phyloP scores from a whole-genome alignment of 345 rosid genomes.

The Hypericum perforatum region DNA sequence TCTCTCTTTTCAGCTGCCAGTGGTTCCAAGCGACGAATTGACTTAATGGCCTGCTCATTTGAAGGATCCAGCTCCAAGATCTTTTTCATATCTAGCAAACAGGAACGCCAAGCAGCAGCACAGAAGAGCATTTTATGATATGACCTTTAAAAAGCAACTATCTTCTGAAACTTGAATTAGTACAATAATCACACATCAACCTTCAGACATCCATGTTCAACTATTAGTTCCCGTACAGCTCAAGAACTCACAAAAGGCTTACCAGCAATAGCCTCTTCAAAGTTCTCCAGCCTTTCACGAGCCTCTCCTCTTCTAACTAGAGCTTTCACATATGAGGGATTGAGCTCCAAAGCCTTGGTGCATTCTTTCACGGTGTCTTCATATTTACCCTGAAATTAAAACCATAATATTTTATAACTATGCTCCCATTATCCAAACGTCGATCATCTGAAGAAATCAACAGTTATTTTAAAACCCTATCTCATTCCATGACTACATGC shows the following conservation, averaged over 20 bases:
- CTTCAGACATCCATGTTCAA: neutral
- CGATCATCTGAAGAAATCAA: neutral
- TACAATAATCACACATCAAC: neutral
- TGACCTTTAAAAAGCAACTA: too few species aligned
- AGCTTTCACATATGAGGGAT: conserved; percentile 68
- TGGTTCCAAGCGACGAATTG: conserved; percentile 65
- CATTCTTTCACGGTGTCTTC: conserved; percentile 81
- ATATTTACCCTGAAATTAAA: conserved; percentile 43
- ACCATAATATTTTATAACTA: neutral
- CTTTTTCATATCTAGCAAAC: conserved; percentile 63
- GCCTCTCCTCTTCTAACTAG: conserved; percentile 77
- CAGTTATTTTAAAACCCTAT: neutral
- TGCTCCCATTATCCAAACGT: neutral
- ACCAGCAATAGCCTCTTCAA: conserved; percentile 86
- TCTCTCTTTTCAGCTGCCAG: conserved; percentile 84
- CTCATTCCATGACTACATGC: too few species aligned
- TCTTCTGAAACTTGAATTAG: neutral
- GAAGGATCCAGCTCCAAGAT: conserved; percentile 74
- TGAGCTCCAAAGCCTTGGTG: conserved; percentile 69
- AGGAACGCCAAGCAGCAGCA: neutral
- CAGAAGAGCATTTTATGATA: neutral
- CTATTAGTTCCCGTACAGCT: too few species aligned
- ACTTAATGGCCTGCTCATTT: conserved; percentile 59
- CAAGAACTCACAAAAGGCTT: conserved; percentile 4
- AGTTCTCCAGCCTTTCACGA: conserved; percentile 77